Conservation (phyloP, 495 filamentous ascomycete genomes). For the Aspergillus affinis region DNA sequence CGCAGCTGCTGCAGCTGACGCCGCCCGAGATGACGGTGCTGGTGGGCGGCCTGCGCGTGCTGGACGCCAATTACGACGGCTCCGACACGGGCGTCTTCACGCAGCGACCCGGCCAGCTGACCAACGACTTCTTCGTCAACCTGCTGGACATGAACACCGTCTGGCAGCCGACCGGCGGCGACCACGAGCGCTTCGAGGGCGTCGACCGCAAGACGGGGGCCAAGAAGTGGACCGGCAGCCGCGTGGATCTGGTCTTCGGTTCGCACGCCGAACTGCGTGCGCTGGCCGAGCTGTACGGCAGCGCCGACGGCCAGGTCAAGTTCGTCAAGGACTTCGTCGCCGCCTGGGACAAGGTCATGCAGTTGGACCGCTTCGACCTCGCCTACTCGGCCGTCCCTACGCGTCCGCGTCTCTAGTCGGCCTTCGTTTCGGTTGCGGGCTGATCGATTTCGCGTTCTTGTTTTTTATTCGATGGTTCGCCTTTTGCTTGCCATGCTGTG, state of each 20-base stretch:
- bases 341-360: conserved; percentile 71
- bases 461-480: too few relatives aligned
- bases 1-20: conserved; percentile 63
- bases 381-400: conserved; percentile 6
- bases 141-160: conserved; percentile 62
- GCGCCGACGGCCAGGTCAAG: conserved; percentile 53
- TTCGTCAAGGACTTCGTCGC: conserved; percentile 68
- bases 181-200: conserved; percentile 59
- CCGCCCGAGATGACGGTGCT: conserved; percentile 67
- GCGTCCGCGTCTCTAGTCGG: neutral
- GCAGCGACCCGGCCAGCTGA: conserved; percentile 59
- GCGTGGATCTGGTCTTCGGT: conserved; percentile 68
- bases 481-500: neutral
- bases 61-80: conserved; percentile 66
- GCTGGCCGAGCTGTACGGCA: conserved; percentile 64
- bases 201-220: conserved; percentile 63
- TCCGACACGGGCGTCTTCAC: conserved; percentile 64
- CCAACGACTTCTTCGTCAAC: conserved; percentile 77
- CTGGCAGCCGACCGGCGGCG: conserved; percentile 54
- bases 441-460: too few relatives aligned
- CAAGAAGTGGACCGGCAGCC: conserved; percentile 67
- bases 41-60: conserved; percentile 63
- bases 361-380: conserved; percentile 66
- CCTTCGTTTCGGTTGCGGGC: too few relatives aligned
- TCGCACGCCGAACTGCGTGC: conserved; percentile 70